phyloP scores from a whole-genome alignment of 2,329 filamentous ascomycete species.

The Cladosporium sphaerospermum region DNA sequence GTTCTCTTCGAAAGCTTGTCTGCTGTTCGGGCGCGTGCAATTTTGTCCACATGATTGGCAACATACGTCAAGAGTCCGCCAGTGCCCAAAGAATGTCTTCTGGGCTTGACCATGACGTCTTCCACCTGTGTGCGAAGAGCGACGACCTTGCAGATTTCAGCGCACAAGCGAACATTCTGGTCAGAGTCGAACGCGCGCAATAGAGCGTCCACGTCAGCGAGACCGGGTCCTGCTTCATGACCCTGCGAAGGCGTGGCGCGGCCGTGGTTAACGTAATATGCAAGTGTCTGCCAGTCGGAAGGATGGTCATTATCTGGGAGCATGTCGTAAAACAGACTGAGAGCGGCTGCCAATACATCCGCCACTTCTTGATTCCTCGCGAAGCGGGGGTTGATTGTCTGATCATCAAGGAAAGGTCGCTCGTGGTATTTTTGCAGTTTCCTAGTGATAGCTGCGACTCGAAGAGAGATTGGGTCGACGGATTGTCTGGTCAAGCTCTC shows the following conservation, averaged over 20 bases:
- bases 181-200: neutral
- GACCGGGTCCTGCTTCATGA: neutral
- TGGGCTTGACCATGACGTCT: conserved; percentile 21
- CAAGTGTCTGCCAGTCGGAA: neutral
- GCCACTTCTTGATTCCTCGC: neutral
- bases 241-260: neutral
- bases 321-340: neutral
- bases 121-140: conserved; percentile 5
- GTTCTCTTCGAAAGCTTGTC: neutral
- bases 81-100: neutral
- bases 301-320: neutral
- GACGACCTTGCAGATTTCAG: conserved; percentile 1
- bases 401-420: neutral
- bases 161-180: neutral
- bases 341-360: neutral
- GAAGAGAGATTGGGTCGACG: neutral
- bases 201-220: neutral
- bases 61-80: neutral
- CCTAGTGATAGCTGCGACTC: neutral
- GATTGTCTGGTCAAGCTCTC: neutral
- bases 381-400: neutral
- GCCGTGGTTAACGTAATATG: neutral
- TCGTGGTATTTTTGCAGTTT: neutral
- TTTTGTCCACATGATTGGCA: neutral
- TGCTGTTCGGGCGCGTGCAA: neutral